Percentiles rank a stretch among this genome's conserved stretches.
Conservation (phyloP, 2,329 filamentous ascomycete genomes). For the Fusarium burgessii region DNA sequence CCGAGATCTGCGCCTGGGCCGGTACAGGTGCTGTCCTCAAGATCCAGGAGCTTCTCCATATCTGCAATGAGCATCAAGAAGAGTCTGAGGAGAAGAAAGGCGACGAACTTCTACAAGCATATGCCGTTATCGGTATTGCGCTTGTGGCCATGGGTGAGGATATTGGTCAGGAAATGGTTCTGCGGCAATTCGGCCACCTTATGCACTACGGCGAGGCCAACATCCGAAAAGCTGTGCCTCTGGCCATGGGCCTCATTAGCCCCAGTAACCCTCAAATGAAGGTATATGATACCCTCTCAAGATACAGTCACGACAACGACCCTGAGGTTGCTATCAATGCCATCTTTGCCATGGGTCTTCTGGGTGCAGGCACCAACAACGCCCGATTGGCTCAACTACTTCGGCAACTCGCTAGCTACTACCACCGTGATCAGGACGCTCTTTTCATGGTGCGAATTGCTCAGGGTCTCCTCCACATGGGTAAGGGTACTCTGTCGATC, state of each 20-base stretch:
- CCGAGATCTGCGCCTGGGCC: conserved; percentile 97
- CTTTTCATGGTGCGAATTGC: conserved; percentile 99
- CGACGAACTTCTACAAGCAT: conserved; percentile 94
- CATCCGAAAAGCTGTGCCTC: conserved; percentile 93
- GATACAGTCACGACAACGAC: conserved; percentile 99
- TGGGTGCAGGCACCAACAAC: conserved; percentile 98
- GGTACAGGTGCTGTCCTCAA: conserved; percentile 97
- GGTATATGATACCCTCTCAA: conserved; percentile 96
- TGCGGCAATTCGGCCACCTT: conserved; percentile 95
- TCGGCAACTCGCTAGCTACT: conserved; percentile 95
- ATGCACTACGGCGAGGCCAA: conserved; percentile 99
- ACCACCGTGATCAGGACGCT: conserved; percentile 94
- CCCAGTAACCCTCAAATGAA: conserved; percentile 99
- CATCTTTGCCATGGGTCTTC: conserved; percentile 98
- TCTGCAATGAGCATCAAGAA: conserved; percentile 97
- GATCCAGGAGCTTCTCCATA: conserved; percentile 95
- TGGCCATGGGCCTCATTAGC: conserved; percentile 96
- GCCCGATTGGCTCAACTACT: conserved; percentile 94
- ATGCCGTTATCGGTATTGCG: conserved; percentile 93
- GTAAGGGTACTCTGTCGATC: conserved; percentile 95
- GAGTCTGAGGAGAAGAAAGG: conserved; percentile 95
- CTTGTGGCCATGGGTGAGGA: conserved; percentile 98
- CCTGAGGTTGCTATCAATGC: conserved; percentile 98
- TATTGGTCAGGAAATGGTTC: conserved; percentile 97
- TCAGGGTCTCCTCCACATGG: conserved; percentile 97